A percentile compares a stretch with the other conserved stretches of the same genome.
These are phyloP conservation scores for Kodamaea kakaduensis DNA, from an alignment of 805 yeast genomes.

Conservation along the genomic window DNA sequence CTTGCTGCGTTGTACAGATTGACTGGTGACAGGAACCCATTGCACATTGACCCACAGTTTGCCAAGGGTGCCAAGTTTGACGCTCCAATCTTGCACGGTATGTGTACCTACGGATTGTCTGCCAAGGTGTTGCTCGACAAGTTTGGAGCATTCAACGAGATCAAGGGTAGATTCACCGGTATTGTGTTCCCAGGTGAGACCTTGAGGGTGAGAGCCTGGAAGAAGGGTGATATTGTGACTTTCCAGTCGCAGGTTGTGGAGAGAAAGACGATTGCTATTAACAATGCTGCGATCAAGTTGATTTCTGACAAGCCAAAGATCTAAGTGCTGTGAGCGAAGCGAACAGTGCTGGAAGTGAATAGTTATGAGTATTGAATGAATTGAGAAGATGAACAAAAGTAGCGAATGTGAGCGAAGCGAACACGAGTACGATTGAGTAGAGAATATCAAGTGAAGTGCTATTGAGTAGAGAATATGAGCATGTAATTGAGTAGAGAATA, in stretches of 20 bases:
- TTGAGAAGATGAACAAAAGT: constrained; percentile 2
- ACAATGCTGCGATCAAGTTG: constrained; percentile 79
- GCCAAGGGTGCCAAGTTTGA: constrained; percentile 86
- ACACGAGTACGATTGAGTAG: too few relatives aligned
- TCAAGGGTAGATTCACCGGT: constrained; percentile 87
- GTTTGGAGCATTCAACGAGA: constrained; percentile 76
- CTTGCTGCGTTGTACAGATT: constrained; percentile 89
- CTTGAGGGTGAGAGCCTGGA: constrained; percentile 80
- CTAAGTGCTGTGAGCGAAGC: too few relatives aligned
- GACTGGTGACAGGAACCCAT: constrained; percentile 92
- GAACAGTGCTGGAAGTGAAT: too few relatives aligned
- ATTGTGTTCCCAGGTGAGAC: constrained; percentile 95
- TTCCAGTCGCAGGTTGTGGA: constrained; percentile 83
- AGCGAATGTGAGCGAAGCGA: constrained; percentile 3
- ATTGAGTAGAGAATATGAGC: too few relatives aligned
- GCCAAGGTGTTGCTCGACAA: constrained; percentile 73
- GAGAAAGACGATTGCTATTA: constrained; percentile 72
- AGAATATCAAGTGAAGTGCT: too few relatives aligned
- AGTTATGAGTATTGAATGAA: too few relatives aligned
- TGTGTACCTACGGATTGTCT: constrained; percentile 80
- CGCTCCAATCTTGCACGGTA: constrained; percentile 87
- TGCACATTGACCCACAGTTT: constrained; percentile 89
- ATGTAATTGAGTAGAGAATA: too few relatives aligned
- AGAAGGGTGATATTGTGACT: constrained; percentile 59
- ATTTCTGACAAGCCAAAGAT: constrained; percentile 38